Conservation (phyloP, 495 filamentous ascomycete species). For the Tuber calosporum region DNA sequence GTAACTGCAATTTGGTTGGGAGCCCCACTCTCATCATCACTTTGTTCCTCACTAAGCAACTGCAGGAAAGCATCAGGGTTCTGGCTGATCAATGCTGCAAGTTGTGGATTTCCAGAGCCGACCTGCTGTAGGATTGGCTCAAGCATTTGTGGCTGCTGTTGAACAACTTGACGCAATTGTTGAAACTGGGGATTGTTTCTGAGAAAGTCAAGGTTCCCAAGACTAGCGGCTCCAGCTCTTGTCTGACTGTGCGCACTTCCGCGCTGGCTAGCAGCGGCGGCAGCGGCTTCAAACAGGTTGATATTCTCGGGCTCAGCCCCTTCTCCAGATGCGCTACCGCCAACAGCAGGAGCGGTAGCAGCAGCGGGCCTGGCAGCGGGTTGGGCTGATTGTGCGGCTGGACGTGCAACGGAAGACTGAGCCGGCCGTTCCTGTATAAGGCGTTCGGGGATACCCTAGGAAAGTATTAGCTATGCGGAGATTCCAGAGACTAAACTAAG, state of each 20-base stretch:
- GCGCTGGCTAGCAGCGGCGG: constrained; percentile 52
- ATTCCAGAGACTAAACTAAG: constrained; percentile 12
- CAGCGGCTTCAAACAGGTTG: constrained; percentile 83
- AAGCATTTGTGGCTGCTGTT: constrained; percentile 95
- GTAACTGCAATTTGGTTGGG: constrained; percentile 82
- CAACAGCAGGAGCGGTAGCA: constrained; percentile 38
- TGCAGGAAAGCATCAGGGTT: constrained; percentile 90
- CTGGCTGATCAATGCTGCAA: constrained; percentile 79
- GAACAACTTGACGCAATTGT: constrained; percentile 90
- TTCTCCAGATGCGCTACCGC: constrained; percentile 42
- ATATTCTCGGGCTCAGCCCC: constrained; percentile 63
- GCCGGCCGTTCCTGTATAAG: constrained; percentile 63
- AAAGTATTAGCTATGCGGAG: not conserved
- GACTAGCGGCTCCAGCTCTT: constrained; percentile 50
- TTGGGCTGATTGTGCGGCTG: constrained; percentile 43
- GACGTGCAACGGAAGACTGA: constrained; percentile 44
- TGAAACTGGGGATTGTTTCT: constrained; percentile 95
- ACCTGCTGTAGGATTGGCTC: constrained; percentile 96
- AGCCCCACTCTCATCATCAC: constrained; percentile 54
- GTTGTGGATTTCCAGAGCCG: constrained; percentile 87
- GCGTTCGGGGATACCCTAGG: constrained; percentile 80
- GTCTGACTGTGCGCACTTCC: constrained; percentile 50
- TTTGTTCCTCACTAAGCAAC: constrained; percentile 73
- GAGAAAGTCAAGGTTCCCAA: constrained; percentile 86
- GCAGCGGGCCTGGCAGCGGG: constrained; percentile 43